These are phyloP conservation scores for Diaporthe destruens DNA, from an alignment of 2,329 filamentous ascomycete species.

Conservation along the genomic window DNA sequence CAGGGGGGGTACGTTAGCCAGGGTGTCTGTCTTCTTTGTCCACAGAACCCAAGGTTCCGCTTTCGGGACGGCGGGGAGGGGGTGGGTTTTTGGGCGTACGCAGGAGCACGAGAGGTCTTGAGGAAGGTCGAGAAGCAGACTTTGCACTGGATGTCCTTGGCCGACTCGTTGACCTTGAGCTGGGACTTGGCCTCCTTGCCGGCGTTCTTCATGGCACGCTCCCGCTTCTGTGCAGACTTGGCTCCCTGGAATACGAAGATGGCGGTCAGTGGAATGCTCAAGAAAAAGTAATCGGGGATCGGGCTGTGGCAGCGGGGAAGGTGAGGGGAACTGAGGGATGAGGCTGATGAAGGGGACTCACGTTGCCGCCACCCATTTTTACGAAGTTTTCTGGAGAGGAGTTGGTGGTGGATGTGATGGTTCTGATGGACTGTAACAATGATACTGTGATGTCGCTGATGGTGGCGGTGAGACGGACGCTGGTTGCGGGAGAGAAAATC, in stretches of 20 bases:
- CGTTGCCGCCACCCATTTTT: conserved; percentile 42
- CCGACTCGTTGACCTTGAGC: conserved; percentile 77
- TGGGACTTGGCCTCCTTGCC: conserved; percentile 73
- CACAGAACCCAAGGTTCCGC: no score
- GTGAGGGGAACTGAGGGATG: background rate
- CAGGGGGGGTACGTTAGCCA: background rate
- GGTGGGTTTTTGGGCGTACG: conserved; percentile 58
- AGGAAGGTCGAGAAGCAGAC: conserved; percentile 84
- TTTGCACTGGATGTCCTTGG: conserved; percentile 82
- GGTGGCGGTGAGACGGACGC: conserved; percentile 2
- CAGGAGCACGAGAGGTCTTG: conserved; percentile 79
- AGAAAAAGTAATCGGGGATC: background rate
- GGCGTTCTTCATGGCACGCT: conserved; percentile 75
- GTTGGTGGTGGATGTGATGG: background rate
- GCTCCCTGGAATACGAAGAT: conserved; percentile 48
- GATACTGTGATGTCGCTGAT: conserved; percentile 10
- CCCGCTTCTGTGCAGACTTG: conserved; percentile 72
- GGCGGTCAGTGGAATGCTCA: conserved; percentile 30
- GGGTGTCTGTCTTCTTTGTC: background rate
- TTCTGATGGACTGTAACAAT: background rate
- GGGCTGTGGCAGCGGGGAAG: no score
- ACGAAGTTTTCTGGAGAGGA: background rate
- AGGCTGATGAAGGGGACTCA: background rate
- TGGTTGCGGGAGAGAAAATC: conserved; percentile 10
- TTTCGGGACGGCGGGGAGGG: background rate